A percentile compares a stretch with the other conserved stretches of the same genome.
Evolutionary conservation across 2,329 filamentous ascomycete genomes (phyloP).

Genomic region (Bipolaris gigantea): DNA sequence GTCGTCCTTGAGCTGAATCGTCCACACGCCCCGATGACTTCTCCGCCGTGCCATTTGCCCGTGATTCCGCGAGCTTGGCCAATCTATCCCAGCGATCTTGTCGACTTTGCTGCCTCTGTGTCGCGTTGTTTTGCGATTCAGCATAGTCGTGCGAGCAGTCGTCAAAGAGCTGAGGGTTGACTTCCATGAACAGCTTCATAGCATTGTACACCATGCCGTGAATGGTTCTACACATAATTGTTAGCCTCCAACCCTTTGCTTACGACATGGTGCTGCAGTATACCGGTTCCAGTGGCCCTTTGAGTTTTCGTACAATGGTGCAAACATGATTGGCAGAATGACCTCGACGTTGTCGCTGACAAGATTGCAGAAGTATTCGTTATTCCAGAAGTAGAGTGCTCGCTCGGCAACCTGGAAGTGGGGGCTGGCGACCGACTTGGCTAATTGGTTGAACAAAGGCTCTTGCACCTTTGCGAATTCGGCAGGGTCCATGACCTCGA

Average conservation of each 20-base stretch:
- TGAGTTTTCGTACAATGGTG: conserved; percentile 95
- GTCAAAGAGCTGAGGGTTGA: conserved; percentile 96
- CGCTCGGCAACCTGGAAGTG: conserved; percentile 99
- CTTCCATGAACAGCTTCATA: conserved; percentile 99
- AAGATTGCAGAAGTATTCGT: conserved; percentile 99
- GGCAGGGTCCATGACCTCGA: conserved; percentile 98
- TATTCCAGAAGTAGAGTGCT: conserved; percentile 99
- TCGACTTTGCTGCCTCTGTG: conserved; percentile 78
- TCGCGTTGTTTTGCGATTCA: conserved; percentile 89
- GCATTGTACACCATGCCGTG: conserved; percentile 99
- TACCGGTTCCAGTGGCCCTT: conserved; percentile 99
- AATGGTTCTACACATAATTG: conserved; percentile 70
- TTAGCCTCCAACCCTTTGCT: conserved; percentile 20
- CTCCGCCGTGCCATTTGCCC: conserved; percentile 55
- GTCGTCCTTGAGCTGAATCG: conserved; percentile 78
- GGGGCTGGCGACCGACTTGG: conserved; percentile 96
- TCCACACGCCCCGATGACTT: conserved; percentile 58
- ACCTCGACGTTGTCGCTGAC: conserved; percentile 99
- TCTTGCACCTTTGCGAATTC: conserved; percentile 99
- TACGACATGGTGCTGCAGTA: conserved; percentile 27
- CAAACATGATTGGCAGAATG: conserved; percentile 99
- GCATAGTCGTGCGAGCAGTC: conserved; percentile 99
- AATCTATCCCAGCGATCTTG: conserved; percentile 89
- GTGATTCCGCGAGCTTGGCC: conserved; percentile 74
- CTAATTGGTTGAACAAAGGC: conserved; percentile 93